Evolutionary conservation across 805 yeast species (phyloP), one percentile per base, ranked within the genome.

Genomic region (Ogataea pilisensis): DNA sequence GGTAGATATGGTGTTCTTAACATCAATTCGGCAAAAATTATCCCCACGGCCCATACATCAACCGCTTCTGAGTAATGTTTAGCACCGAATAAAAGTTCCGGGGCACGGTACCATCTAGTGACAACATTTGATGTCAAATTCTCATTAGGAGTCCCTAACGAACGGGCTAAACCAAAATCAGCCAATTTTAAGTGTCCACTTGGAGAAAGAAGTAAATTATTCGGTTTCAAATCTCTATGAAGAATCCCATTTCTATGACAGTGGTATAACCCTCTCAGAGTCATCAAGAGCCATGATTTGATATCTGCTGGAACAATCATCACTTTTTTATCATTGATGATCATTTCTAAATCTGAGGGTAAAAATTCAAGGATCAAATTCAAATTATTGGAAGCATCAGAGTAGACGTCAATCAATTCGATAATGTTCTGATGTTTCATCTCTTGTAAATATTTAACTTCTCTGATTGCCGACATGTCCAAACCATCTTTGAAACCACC

Each of bases 61-160:
- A 93, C 76, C 0, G 95, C 95, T 2, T 82, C 82, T 0, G 96
- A 83, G 55, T 93, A 93, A 60, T 88, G 93, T 35, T 82, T 74
- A 0, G 96, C 84, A 1, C 96, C 97, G 46, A 91, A 78, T 19
- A 93, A 66, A 35, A 93, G 67, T 55, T 93, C 99, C 0, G 99
- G 99, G 0, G 98, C 95, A 41, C 98, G 69, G 63, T 93, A 93
- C 99, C 99, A 93, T 45, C 98, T 68, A 2, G 99, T 93, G 2
- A 93, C 99, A 4, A 93, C 99, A 48, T 90, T 91, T 2, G 95
- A 85, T 0, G 98, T 86, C 60, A 93, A 68, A 34, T 73, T 76
- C 48, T 85, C 93, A 43, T 79, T 77, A 0, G 90, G 86, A 19
- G 82, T 72, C 0, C 95, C 91, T 43, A 87, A 68, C 2, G 90